Evolutionary conservation across 352 stramenopile species (phyloP), one percentile per base, ranked within the genome.

Genomic region (Thalassiosira delicatula): DNA sequence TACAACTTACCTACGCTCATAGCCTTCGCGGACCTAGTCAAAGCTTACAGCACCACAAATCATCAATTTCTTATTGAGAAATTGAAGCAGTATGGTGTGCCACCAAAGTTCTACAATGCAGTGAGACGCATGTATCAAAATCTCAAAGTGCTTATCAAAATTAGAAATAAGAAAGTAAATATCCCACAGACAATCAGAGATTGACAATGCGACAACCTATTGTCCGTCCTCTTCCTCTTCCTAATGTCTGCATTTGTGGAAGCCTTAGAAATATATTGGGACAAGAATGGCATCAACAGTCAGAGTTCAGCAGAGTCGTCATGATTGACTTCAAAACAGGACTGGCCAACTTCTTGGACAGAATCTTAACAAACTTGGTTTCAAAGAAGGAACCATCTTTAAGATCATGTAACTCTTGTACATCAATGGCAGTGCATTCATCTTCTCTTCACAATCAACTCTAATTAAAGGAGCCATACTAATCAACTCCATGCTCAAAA

Each of bases 41-140:
- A 78, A 66, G 60, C 60, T 19, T 70, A 49, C 54, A 40, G 71
- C 32, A 79, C 70, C 21, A 32, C 70, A 17, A 79, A 79, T 32
- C 71, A 72, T 72, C 5, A 9, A 12, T 46, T 68, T 0, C 14
- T 79, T 1, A 14, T 72, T n/a, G 23, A 66, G 33, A 62, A 72
- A 30, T 49, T 72, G 1, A 19, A 25, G 33, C 60, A 68, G 17
- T 72, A 61, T 49, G 71, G 71, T 23, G 61, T 46, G 23, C 71
- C 71, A 21, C 70, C 70, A 40, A 37, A 66, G 49, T 60, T 73
- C 25, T 37, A 25, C 2, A 17, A 30, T 61, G 27, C 62, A 44
- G 60, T 79, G 4, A 32, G 56, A 42, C 2, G 60, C 30, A 21
- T 72, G 29, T 79, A 72, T 32, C 14, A 25, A 14, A 29, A 73